A percentile compares a stretch with the other conserved stretches of the same genome.
phyloP scores from a whole-genome alignment of 495 filamentous ascomycete species.

The Aspergillus haitiensis region DNA sequence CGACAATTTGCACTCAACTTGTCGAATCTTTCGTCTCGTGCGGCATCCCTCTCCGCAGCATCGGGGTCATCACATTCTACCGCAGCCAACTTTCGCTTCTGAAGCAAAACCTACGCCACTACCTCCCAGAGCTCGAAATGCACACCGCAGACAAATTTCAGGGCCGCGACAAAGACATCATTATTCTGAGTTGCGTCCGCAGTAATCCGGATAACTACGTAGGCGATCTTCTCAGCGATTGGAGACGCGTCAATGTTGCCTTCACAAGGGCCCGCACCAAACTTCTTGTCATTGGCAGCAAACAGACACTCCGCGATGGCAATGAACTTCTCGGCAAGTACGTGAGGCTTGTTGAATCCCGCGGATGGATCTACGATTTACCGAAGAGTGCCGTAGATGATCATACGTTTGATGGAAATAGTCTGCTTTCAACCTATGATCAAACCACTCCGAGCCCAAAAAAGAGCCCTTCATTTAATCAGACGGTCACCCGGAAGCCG shows the following conservation, averaged over 20 bases:
- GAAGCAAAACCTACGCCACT: slow-evolving; percentile 53
- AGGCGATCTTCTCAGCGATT: slow-evolving; percentile 87
- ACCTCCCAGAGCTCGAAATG: slow-evolving; percentile 71
- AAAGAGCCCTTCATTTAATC: slow-evolving; percentile 26
- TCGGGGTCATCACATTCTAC: slow-evolving; percentile 99
- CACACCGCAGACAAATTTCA: slow-evolving; percentile 97
- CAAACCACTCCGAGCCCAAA: slow-evolving; percentile 22
- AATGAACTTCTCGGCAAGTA: slow-evolving; percentile 77
- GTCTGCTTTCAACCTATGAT: slow-evolving; percentile 19
- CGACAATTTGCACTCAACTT: slow-evolving; percentile 69
- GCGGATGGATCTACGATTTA: slow-evolving; percentile 75
- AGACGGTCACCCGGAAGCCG: slow-evolving; percentile 30
- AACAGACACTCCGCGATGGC: slow-evolving; percentile 65
- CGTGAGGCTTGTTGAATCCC: slow-evolving; percentile 69
- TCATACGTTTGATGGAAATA: slow-evolving; percentile 61
- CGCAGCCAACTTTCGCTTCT: slow-evolving; percentile 78
- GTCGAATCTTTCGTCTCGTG: slow-evolving; percentile 72
- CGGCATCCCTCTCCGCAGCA: slow-evolving; percentile 71
- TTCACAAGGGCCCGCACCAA: slow-evolving; percentile 91
- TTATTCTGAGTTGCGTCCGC: slow-evolving; percentile 82
- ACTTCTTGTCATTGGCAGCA: slow-evolving; percentile 80
- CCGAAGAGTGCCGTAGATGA: slow-evolving; percentile 58
- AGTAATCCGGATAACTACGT: slow-evolving; percentile 77
- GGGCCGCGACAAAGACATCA: slow-evolving; percentile 88
- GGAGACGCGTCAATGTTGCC: slow-evolving; percentile 91